phyloP scores from a whole-genome alignment of 192 early-diverging fungal genomes.

The Coemansia sp. region DNA sequence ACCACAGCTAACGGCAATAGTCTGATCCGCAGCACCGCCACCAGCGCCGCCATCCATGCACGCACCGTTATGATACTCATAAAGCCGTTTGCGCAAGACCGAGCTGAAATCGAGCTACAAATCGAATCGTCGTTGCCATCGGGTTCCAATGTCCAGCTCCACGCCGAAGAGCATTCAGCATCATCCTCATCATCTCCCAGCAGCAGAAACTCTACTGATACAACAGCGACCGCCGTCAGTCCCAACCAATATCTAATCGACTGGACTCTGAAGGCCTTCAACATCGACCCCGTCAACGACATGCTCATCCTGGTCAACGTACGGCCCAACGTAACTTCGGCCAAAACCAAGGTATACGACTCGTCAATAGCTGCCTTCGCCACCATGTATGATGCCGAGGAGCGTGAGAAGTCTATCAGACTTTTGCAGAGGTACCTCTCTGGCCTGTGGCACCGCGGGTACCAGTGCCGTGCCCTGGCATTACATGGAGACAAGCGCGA shows the following conservation, averaged over 20 bases:
- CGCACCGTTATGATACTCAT: constrained; percentile 18
- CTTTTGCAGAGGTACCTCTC: constrained; percentile 20
- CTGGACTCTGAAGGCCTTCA: constrained; percentile 16
- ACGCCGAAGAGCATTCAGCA: neutral
- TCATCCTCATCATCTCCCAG: neutral
- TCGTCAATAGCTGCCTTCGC: constrained; percentile 20
- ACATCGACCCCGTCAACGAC: constrained; percentile 16
- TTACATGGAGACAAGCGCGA: constrained; percentile 25
- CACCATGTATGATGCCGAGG: constrained; percentile 24
- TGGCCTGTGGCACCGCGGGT: constrained; percentile 11
- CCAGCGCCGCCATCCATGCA: neutral
- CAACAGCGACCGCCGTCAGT: neutral
- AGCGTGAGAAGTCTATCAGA: constrained; percentile 18
- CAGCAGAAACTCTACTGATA: constrained; percentile 11
- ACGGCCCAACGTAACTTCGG: constrained; percentile 11
- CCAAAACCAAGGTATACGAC: constrained; percentile 22
- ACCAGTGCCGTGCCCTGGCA: constrained; percentile 20
- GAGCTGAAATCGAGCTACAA: neutral
- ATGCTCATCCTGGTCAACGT: constrained; percentile 23
- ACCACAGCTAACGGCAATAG: neutral
- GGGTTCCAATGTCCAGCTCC: neutral
- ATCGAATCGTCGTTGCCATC: neutral
- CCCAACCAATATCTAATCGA: constrained; percentile 21
- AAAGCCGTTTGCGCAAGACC: constrained; percentile 13
- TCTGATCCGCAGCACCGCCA: neutral